phyloP scores from a whole-genome alignment of 352 stramenopile species.

The Pythium utonaiense region DNA sequence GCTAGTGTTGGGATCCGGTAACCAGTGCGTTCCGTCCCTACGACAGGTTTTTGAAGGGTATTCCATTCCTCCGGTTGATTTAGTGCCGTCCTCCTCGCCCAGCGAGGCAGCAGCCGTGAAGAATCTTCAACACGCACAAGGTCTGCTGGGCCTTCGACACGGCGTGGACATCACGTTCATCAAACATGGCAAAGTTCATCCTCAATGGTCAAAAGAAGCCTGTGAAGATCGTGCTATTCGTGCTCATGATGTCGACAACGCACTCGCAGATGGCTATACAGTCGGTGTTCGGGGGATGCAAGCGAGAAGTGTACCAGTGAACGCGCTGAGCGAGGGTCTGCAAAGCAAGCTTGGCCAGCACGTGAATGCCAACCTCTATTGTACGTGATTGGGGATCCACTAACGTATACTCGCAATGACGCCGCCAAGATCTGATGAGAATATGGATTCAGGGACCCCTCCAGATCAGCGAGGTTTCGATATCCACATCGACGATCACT shows the following conservation, averaged over 20 bases:
- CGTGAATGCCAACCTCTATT: constrained; percentile 38
- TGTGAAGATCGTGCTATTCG: not conserved
- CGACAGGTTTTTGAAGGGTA: not conserved
- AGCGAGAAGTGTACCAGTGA: constrained; percentile 18
- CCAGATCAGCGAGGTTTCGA: constrained; percentile 30
- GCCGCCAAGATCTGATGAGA: too few species aligned
- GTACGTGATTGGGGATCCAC: constrained; percentile 15
- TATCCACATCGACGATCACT: constrained; percentile 33
- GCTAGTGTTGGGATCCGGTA: not conserved
- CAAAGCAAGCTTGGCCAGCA: constrained; percentile 30
- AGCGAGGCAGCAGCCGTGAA: not conserved
- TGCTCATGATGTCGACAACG: constrained; percentile 19
- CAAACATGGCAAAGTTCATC: constrained; percentile 19
- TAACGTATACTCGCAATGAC: too few species aligned
- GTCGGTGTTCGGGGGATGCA: constrained; percentile 33
- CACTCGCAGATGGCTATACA: constrained; percentile 22
- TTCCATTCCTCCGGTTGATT: constrained; percentile 21
- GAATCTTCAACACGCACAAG: not conserved
- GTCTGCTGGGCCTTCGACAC: constrained; percentile 17
- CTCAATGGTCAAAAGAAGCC: constrained; percentile 2
- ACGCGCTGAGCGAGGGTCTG: constrained; percentile 13
- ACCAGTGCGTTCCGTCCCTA: constrained; percentile 1
- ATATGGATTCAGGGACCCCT: constrained; percentile 26
- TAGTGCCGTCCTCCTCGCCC: not conserved
- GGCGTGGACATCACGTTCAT: constrained; percentile 31